Base-by-base conservation (phyloP, 1,139 yeast genomes). In the Tardiomyces digboiensis region DNA sequence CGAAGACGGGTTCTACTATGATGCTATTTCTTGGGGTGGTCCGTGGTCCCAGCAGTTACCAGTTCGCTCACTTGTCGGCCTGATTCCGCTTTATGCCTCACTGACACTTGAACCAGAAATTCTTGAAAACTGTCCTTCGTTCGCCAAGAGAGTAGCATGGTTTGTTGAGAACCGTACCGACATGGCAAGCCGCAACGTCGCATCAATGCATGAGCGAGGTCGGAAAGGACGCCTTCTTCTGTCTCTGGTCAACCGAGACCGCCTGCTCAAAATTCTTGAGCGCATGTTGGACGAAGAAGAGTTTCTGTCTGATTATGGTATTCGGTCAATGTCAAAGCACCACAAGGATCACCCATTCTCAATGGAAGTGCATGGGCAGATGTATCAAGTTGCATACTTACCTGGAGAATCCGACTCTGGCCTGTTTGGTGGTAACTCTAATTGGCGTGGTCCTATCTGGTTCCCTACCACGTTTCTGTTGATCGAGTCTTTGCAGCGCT, bases 361-460 rank as follows among this genome's bases (percentile, higher is more conserved):
- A 45, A 86, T 88, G 94, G 75, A 82, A 50, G 96, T 88, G 43
- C 75, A 86, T 61, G 95, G 95, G 14, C 74, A 80, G 53, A 71
- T 73, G 41, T 89, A 82, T 63, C 69, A 71, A 36, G 95, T 89
- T 29, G 78, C 76, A 50, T 89, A 89, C 64, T 76, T 88, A 47
- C 87, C 97, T 2, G 97, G 95, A 19, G 97, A 89, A 62, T 84
- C 95, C 19, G 93, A 87, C 59, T 82, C 95, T 2, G 96, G 96
- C 10, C 76, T 89, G 78, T 89, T 89, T 73, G 97, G 97, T 46
- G 97, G 97, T 52, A 89, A 89, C 61, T 87, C 96, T 22, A 89
- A 88, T 65, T 89, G 97, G 97, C 75, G 97, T 65, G 97, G 97
- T 4, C 97, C 97, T n/a, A 87, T 89, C 58, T 89, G 97, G 97